phyloP scores from a whole-genome alignment of 2,329 filamentous ascomycete species.

The Alternaria angustiovoidea region DNA sequence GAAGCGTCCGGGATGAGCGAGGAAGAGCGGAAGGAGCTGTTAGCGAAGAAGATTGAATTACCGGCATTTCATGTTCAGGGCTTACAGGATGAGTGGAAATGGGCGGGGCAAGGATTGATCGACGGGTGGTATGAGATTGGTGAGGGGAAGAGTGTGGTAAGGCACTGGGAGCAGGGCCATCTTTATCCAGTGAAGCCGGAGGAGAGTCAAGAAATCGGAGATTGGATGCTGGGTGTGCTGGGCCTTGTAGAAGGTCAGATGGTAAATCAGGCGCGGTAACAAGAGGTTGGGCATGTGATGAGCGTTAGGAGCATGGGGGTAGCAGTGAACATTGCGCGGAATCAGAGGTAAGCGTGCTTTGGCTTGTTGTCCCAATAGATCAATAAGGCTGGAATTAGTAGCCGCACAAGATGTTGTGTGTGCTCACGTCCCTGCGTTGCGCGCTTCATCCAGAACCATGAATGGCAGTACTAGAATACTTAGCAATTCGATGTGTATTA shows the following conservation, averaged over 20 bases:
- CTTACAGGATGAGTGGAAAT: slow-evolving; percentile 45
- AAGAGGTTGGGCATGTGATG: background rate
- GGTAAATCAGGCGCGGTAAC: background rate
- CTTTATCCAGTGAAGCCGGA: slow-evolving; percentile 44
- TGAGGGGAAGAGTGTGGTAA: slow-evolving; percentile 33
- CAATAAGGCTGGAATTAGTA: background rate
- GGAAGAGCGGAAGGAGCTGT: slow-evolving; percentile 17
- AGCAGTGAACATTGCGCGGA: background rate
- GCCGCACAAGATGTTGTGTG: background rate
- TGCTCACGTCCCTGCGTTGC: background rate
- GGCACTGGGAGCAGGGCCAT: slow-evolving; percentile 47
- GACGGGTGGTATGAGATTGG: slow-evolving; percentile 36
- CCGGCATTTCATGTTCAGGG: slow-evolving; percentile 48
- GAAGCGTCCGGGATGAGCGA: slow-evolving; percentile 1
- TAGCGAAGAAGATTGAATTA: slow-evolving; percentile 28
- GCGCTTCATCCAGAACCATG: background rate
- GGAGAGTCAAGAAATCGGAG: slow-evolving; percentile 40
- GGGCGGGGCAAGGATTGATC: slow-evolving; percentile 43
- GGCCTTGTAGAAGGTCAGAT: slow-evolving; percentile 4
- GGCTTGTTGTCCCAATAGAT: background rate
- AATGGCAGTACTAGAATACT: background rate
- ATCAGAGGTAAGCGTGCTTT: background rate
- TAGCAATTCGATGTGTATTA: background rate
- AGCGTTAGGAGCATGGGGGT: background rate
- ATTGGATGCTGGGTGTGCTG: slow-evolving; percentile 32